These are phyloP conservation scores for Carex arenaria DNA, from an alignment of 202 grass and related monocot genomes.

Conservation along the genomic window DNA sequence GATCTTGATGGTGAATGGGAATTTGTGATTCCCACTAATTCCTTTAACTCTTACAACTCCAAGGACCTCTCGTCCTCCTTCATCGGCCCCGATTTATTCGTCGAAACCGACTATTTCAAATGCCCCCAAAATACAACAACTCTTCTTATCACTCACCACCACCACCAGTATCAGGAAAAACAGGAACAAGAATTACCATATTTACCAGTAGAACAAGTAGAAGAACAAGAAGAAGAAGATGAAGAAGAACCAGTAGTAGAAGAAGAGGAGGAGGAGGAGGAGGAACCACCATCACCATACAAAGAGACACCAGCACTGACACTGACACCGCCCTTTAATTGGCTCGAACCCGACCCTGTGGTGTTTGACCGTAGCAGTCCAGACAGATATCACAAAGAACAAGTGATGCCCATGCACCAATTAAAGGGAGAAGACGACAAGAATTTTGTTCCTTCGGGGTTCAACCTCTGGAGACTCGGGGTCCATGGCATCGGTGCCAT, in stretches of 20 bases:
- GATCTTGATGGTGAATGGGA: constrained; percentile 25
- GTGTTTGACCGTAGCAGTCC: background rate
- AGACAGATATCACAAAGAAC: background rate
- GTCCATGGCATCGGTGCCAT: constrained; percentile 13
- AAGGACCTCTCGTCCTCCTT: background rate
- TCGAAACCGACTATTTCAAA: constrained; percentile 25
- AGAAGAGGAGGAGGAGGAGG: background rate
- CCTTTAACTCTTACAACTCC: background rate
- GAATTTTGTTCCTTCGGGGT: background rate
- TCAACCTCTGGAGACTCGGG: constrained; percentile 4
- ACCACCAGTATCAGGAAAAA: background rate
- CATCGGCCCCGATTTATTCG: background rate
- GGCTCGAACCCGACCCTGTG: constrained; percentile 15
- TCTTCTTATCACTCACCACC: background rate
- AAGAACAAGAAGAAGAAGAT: background rate
- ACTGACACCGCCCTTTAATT: background rate
- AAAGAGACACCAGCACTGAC: background rate
- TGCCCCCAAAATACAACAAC: background rate
- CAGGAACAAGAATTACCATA: background rate
- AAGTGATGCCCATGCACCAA: background rate
- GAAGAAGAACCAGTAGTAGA: background rate
- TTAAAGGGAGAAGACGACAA: background rate
- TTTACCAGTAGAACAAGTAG: background rate
- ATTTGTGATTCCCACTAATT: background rate
- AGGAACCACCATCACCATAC: background rate